A percentile compares a stretch with the other conserved stretches of the same genome.
Evolutionary conservation across 257 asterid species (phyloP).

Genomic region (Solanum sitiens): DNA sequence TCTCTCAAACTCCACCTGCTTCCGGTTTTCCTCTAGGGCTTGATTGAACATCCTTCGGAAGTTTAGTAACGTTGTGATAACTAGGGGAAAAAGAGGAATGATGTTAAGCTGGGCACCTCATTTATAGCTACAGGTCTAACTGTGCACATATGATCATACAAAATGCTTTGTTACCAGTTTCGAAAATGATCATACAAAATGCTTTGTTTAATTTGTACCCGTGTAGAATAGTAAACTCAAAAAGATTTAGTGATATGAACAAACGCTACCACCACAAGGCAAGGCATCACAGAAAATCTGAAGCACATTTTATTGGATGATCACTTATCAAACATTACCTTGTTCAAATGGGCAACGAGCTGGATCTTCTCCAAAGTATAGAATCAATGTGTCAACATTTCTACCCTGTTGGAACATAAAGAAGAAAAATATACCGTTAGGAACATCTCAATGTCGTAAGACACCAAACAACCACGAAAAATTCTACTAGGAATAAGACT

Average conservation of each 20-base stretch:
- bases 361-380: conserved; percentile 96
- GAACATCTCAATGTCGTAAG: background rate
- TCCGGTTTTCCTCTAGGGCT: conserved; percentile 77
- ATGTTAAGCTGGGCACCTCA: background rate
- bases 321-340: conserved; percentile 30
- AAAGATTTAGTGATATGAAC: background rate
- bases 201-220: background rate
- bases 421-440: background rate
- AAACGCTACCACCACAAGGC: background rate
- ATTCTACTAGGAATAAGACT: conserved; percentile 12
- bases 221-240: background rate
- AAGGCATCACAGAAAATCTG: background rate
- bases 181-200: background rate
- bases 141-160: background rate
- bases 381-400: conserved; percentile 72
- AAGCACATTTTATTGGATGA: background rate
- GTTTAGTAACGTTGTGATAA: conserved; percentile 61
- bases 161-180: background rate
- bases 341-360: conserved; percentile 86
- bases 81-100: conserved; percentile 22
- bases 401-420: conserved; percentile 56
- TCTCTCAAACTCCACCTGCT: conserved; percentile 67
- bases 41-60: conserved; percentile 80
- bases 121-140: background rate
- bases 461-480: background rate